These are phyloP conservation scores for Solanum chiquidenum DNA, from an alignment of 257 asterid species.

Conservation along the genomic window DNA sequence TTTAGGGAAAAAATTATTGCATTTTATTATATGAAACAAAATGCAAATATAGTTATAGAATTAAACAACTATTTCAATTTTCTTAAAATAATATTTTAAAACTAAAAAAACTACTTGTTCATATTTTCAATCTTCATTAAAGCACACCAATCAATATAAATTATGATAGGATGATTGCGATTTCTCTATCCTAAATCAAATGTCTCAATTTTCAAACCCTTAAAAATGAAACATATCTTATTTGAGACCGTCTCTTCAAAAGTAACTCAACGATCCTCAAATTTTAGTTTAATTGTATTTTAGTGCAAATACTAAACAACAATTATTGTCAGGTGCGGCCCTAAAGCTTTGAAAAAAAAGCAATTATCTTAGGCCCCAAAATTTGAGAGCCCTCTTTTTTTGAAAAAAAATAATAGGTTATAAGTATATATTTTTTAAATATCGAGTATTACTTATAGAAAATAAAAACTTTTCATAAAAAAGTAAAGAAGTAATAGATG, in stretches of 20 bases:
- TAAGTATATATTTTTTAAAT: no score
- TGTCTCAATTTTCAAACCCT: neutral
- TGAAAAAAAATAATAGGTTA: no score
- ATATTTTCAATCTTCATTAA: neutral
- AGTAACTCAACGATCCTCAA: neutral
- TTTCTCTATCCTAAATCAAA: no score
- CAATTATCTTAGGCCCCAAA: no score
- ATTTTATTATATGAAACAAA: neutral
- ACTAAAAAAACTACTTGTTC: neutral
- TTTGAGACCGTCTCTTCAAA: rapidly evolving
- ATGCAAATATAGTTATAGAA: neutral
- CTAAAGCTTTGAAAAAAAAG: no score
- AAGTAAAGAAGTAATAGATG: no score
- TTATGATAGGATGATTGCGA: neutral
- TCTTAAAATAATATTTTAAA: neutral
- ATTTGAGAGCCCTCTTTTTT: no score
- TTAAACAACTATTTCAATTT: neutral
- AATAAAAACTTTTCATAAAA: no score
- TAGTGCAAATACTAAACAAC: neutral
- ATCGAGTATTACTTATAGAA: no score
- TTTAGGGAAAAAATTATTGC: neutral
- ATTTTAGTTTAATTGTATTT: no score
- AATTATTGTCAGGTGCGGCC: no score
- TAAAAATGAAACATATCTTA: no score
- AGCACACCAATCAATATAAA: neutral